A percentile compares a stretch with the other conserved stretches of the same genome.
Conservation (phyloP, 331 rosid genomes). For the Arachis monticola region DNA sequence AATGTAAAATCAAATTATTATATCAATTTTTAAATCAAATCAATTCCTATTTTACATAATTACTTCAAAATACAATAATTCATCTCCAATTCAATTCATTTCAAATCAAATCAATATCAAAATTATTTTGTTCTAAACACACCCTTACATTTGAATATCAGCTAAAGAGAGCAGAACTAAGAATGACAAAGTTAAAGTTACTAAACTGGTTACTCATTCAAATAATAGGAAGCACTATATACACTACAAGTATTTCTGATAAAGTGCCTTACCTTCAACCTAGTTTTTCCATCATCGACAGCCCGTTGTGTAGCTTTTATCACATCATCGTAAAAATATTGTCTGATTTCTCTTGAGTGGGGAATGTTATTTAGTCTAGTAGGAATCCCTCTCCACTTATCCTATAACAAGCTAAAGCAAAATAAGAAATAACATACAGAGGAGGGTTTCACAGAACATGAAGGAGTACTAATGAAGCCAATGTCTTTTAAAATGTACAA, state of each 20-base stretch:
- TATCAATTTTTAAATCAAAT: too few relatives aligned
- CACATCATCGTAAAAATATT: slow-evolving; percentile 87
- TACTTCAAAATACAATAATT: too few relatives aligned
- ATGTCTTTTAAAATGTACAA: slow-evolving; percentile 24
- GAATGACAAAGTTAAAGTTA: too few relatives aligned
- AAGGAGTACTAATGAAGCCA: slow-evolving; percentile 9
- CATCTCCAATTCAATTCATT: too few relatives aligned
- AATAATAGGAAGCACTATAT: slow-evolving; percentile 20
- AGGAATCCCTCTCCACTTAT: slow-evolving; percentile 94
- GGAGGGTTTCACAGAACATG: slow-evolving; percentile 30
- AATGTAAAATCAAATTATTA: too few relatives aligned
- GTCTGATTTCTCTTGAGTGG: slow-evolving; percentile 89
- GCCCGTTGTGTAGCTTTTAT: slow-evolving; percentile 82
- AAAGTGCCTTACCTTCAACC: slow-evolving; percentile 62
- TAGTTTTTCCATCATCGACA: slow-evolving; percentile 68
- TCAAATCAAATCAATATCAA: too few relatives aligned
- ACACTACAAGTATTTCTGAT: slow-evolving; percentile 26
- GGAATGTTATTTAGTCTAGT: slow-evolving; percentile 93
- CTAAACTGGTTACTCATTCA: background rate
- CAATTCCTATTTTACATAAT: too few relatives aligned
- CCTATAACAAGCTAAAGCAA: slow-evolving; percentile 66
- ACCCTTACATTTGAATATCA: too few relatives aligned
- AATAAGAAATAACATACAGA: slow-evolving; percentile 41
- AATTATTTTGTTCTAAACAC: too few relatives aligned
- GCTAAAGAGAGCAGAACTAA: too few relatives aligned